A percentile compares a stretch with the other conserved stretches of the same genome.
Evolutionary conservation across 805 yeast species (phyloP).

Genomic region (Wickerhamomyces xylosicus): DNA sequence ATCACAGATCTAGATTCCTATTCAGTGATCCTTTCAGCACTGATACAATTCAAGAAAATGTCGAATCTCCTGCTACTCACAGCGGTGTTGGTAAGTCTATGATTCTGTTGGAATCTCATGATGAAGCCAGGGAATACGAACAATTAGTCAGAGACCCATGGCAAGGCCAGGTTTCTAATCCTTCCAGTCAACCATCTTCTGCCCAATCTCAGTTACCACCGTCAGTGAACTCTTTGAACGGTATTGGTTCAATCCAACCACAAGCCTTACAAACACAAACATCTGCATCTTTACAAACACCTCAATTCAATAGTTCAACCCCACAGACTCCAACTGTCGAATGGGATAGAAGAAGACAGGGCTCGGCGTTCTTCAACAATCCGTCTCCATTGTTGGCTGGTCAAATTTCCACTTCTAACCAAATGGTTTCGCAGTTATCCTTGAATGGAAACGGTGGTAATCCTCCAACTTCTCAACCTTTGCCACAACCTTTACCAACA

Average conservation of each 20-base stretch:
- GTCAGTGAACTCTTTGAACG: too few species aligned
- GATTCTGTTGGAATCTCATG: conserved; percentile 28
- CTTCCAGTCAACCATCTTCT: conserved; percentile 3
- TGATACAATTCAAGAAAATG: conserved; percentile 17
- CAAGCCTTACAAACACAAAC: conserved; percentile 8
- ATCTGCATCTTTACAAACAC: conserved; percentile 2
- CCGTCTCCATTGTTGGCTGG: conserved; percentile 15
- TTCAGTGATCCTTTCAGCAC: conserved; percentile 55
- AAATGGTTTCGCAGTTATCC: conserved; percentile 16
- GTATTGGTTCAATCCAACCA: conserved; percentile 3
- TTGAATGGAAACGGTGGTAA: conserved; percentile 3
- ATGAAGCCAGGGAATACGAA: conserved; percentile 29
- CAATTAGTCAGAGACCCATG: conserved; percentile 35
- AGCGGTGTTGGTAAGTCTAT: conserved; percentile 31
- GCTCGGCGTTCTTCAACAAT: conserved; percentile 39
- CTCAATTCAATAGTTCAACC: conserved; percentile 17
- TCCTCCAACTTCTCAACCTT: conserved; percentile 6
- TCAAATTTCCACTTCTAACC: conserved; percentile 12
- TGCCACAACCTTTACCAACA: conserved; percentile 5
- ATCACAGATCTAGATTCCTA: conserved; percentile 57
- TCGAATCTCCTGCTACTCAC: conserved; percentile 14
- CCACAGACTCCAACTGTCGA: conserved; percentile 33
- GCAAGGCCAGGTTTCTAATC: conserved; percentile 7
- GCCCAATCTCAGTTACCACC: conserved; percentile 9
- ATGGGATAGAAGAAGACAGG: conserved; percentile 44